Conservation (phyloP, 495 filamentous ascomycete species). For the Penicillium malachiteum region DNA sequence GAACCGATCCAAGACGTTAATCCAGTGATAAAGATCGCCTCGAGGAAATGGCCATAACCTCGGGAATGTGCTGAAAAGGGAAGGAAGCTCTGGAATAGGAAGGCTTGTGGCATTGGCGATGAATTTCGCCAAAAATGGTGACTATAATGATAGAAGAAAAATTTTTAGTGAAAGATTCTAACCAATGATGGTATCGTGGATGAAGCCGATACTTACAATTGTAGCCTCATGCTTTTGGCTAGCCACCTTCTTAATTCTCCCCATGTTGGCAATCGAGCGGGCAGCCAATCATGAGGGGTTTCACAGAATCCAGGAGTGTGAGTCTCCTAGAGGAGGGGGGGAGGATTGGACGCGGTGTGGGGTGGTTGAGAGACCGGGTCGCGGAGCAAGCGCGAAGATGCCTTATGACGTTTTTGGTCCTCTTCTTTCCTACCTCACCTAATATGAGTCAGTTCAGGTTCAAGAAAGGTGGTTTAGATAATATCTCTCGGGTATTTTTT, state of each 20-base stretch:
- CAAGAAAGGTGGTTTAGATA: constrained; percentile 4
- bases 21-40: constrained; percentile 98
- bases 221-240: constrained; percentile 91
- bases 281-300: constrained; percentile 50
- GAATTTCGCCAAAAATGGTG: constrained; percentile 79
- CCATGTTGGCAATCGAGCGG: constrained; percentile 59
- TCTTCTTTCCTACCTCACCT: constrained; percentile 27
- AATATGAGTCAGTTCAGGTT: constrained; percentile 24
- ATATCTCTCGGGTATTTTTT: background rate
- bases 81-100: constrained; percentile 72
- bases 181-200: constrained; percentile 6
- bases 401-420: constrained; percentile 49
- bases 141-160: constrained; percentile 53
- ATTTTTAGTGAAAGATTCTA: constrained; percentile 18
- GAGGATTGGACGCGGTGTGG: constrained; percentile 13
- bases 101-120: constrained; percentile 64
- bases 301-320: constrained; percentile 26
- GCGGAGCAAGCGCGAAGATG: constrained; percentile 37
- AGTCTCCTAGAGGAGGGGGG: constrained; percentile 33
- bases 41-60: constrained; percentile 92
- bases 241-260: constrained; percentile 95
- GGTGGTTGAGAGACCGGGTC: constrained; percentile 33
- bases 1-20: constrained; percentile 89
- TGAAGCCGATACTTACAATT: constrained; percentile 60
- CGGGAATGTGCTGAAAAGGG: constrained; percentile 76